A percentile compares a stretch with the other conserved stretches of the same genome.
These are phyloP conservation scores for Arxiozyma slooffiae DNA, from an alignment of 1,139 yeast genomes.

Conservation along the genomic window DNA sequence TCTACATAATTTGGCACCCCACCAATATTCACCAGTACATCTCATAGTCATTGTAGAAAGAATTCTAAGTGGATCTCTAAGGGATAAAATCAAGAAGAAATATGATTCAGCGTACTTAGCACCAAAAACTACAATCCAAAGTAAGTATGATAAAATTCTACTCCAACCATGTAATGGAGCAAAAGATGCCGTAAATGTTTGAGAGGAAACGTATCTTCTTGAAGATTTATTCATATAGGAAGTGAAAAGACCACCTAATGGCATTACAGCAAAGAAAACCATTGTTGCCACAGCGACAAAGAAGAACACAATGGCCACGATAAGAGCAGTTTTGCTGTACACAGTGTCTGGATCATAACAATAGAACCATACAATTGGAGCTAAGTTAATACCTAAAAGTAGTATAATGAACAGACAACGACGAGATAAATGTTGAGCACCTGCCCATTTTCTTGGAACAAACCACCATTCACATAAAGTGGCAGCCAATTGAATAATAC, in stretches of 20 bases:
- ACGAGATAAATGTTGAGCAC: constrained; percentile 92
- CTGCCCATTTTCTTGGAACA: constrained; percentile 98
- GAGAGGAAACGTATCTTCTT: constrained; percentile 85
- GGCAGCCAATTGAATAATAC: constrained; percentile 71
- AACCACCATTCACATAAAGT: constrained; percentile 90
- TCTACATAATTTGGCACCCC: constrained; percentile 59
- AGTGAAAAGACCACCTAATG: constrained; percentile 92
- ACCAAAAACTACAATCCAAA: constrained; percentile 81
- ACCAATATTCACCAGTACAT: constrained; percentile 88
- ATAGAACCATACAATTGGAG: constrained; percentile 79
- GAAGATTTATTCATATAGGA: constrained; percentile 83
- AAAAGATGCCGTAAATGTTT: constrained; percentile 91
- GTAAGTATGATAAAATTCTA: constrained; percentile 90
- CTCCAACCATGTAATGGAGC: constrained; percentile 74
- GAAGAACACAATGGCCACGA: constrained; percentile 81
- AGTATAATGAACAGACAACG: constrained; percentile 67
- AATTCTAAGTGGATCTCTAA: constrained; percentile 88
- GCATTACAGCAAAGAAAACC: constrained; percentile 85
- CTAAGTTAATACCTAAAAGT: constrained; percentile 63
- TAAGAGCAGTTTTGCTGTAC: constrained; percentile 64
- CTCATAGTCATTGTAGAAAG: constrained; percentile 56
- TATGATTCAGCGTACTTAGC: constrained; percentile 88
- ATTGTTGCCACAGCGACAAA: constrained; percentile 79
- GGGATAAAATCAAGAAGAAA: constrained; percentile 78
- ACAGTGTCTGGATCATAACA: constrained; percentile 65